Conservation (phyloP, 805 yeast species). For the Wickerhamomyces chambardii region DNA sequence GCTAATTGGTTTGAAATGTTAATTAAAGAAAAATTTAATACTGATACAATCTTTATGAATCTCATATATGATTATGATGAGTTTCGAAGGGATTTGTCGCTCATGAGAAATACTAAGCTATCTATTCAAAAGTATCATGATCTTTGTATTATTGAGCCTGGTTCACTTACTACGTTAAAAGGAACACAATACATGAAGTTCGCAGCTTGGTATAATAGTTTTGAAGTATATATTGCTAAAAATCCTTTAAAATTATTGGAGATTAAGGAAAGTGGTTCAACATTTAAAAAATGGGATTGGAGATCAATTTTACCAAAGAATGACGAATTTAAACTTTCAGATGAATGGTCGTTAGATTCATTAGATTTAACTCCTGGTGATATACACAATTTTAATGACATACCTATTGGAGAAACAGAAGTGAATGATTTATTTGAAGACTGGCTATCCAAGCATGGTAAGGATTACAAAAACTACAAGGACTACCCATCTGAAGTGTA, state of each 20-base stretch:
- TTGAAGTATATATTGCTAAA: constrained; percentile 24
- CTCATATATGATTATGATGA: constrained; percentile 28
- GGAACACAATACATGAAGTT: constrained; percentile 37
- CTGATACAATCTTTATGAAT: constrained; percentile 16
- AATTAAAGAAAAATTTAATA: constrained; percentile 4
- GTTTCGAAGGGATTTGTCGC: constrained; percentile 19
- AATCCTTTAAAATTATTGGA: constrained; percentile 2
- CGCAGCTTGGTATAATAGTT: constrained; percentile 38
- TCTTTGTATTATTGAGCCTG: constrained; percentile 33
- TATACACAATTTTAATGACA: no score
- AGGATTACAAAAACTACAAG: constrained; percentile 10
- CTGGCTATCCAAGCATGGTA: constrained; percentile 7
- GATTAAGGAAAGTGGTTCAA: constrained; percentile 1
- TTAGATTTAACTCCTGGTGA: not conserved
- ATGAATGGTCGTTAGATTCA: constrained; percentile 11
- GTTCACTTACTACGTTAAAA: constrained; percentile 27
- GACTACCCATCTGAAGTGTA: constrained; percentile 11
- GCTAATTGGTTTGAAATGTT: constrained; percentile 14
- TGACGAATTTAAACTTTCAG: constrained; percentile 13
- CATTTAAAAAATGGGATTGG: constrained; percentile 7
- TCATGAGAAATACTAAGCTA: constrained; percentile 8
- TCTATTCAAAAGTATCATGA: constrained; percentile 24
- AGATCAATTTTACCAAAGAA: not conserved
- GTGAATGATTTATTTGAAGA: constrained; percentile 11
- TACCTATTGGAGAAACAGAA: constrained; percentile 9